phyloP scores from a whole-genome alignment of 192 early-diverging fungal species.

The Piromyces finnis region DNA sequence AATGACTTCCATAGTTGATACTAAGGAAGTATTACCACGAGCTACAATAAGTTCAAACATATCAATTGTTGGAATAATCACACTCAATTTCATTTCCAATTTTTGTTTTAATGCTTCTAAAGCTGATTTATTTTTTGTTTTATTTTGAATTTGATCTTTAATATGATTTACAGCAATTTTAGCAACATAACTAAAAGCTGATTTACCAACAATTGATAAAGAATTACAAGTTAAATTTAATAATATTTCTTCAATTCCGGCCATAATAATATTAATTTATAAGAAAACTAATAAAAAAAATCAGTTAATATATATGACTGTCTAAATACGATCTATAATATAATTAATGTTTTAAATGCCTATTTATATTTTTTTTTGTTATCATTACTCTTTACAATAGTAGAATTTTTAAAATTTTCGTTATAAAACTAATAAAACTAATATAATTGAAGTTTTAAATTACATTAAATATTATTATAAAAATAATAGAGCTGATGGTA shows the following conservation, averaged over 20 bases:
- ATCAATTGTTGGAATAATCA: conserved; percentile 51
- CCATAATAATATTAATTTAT: not conserved
- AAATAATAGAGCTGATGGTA: too few species aligned
- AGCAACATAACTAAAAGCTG: not conserved
- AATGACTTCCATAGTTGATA: conserved; percentile 32
- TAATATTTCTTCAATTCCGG: not conserved
- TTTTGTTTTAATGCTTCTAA: conserved; percentile 15
- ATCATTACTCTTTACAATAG: too few species aligned
- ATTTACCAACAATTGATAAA: not conserved
- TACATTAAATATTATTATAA: too few species aligned
- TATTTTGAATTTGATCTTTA: not conserved
- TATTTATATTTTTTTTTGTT: too few species aligned
- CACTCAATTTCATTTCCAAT: conserved; percentile 26
- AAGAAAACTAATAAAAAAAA: too few species aligned
- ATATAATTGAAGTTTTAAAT: too few species aligned
- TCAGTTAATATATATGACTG: too few species aligned
- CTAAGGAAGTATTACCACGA: conserved; percentile 35
- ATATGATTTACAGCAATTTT: not conserved
- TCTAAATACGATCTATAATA: too few species aligned
- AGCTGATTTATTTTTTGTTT: not conserved
- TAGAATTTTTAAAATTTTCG: too few species aligned
- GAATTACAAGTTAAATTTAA: not conserved
- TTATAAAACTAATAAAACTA: too few species aligned
- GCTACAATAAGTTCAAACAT: conserved; percentile 40
- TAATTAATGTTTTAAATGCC: too few species aligned